These are phyloP conservation scores for Metschnikowia colocasiae DNA, from an alignment of 805 yeast species.

Conservation along the genomic window DNA sequence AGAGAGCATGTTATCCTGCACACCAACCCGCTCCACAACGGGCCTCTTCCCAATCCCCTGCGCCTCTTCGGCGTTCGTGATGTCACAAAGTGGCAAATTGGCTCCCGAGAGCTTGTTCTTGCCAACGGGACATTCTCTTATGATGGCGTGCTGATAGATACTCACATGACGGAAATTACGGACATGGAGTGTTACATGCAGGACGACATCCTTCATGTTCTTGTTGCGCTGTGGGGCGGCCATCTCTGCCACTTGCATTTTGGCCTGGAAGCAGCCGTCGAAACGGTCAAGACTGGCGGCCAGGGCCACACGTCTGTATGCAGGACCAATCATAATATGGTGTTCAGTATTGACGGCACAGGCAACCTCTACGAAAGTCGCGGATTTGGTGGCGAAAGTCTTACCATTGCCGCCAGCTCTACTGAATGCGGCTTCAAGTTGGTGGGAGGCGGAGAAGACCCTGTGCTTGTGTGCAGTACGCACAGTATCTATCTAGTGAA, in stretches of 20 bases:
- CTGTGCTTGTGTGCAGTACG: background rate
- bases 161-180: constrained; percentile 5
- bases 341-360: background rate
- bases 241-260: constrained; percentile 3
- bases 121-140: background rate
- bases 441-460: background rate
- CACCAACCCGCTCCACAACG: too few relatives aligned
- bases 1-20: too few relatives aligned
- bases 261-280: background rate
- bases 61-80: background rate
- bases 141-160: background rate
- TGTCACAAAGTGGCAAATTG: background rate
- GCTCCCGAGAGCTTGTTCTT: background rate
- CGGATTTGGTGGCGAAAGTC: constrained; percentile 4
- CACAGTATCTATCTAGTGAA: background rate
- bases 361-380: background rate
- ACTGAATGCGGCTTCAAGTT: background rate
- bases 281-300: background rate
- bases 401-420: background rate
- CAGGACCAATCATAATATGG: background rate
- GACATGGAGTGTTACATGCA: constrained; percentile 3
- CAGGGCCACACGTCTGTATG: constrained; percentile 1
- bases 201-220: background rate
- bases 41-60: background rate
- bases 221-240: constrained; percentile 14